Conservation (phyloP, 805 yeast genomes). For the Suhomyces xylopsoci region DNA sequence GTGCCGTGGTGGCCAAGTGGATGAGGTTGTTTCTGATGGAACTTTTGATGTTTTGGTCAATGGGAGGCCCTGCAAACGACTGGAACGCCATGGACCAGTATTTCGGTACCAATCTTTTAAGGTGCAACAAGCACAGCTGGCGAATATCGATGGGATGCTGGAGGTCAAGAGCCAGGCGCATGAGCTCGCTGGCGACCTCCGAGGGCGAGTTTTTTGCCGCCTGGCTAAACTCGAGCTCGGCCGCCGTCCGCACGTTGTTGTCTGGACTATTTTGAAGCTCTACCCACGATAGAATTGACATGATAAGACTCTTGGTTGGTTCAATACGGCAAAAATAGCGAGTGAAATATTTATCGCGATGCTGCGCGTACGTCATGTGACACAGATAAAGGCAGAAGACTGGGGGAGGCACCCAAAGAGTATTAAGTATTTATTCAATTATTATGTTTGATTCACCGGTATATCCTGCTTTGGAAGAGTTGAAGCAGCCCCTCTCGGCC, state of each 20-base stretch:
- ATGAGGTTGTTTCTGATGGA: constrained; percentile 51
- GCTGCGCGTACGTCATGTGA: not conserved
- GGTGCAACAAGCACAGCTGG: constrained; percentile 64
- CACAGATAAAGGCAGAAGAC: not conserved
- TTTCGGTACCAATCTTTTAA: constrained; percentile 64
- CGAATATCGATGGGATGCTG: constrained; percentile 35
- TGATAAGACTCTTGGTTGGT: not conserved
- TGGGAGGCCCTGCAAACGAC: constrained; percentile 65
- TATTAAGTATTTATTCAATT: not conserved
- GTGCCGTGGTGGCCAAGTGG: constrained; percentile 38
- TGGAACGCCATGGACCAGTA: constrained; percentile 85
- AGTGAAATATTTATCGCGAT: not conserved
- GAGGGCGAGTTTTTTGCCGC: constrained; percentile 50
- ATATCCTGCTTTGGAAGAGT: constrained; percentile 42
- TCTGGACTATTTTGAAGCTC: constrained; percentile 42
- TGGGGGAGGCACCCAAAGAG: too few species aligned
- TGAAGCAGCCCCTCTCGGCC: constrained; percentile 55
- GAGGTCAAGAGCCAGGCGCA: constrained; percentile 36
- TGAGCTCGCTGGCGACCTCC: constrained; percentile 38
- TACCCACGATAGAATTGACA: constrained; percentile 4
- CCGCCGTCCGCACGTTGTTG: constrained; percentile 47
- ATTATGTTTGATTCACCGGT: constrained; percentile 4
- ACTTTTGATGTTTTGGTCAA: constrained; percentile 51
- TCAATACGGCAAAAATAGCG: not conserved
- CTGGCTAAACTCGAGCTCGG: constrained; percentile 50